Evolutionary conservation across 192 early-diverging fungal species (phyloP).

Genomic region (Coemansia sp.): DNA sequence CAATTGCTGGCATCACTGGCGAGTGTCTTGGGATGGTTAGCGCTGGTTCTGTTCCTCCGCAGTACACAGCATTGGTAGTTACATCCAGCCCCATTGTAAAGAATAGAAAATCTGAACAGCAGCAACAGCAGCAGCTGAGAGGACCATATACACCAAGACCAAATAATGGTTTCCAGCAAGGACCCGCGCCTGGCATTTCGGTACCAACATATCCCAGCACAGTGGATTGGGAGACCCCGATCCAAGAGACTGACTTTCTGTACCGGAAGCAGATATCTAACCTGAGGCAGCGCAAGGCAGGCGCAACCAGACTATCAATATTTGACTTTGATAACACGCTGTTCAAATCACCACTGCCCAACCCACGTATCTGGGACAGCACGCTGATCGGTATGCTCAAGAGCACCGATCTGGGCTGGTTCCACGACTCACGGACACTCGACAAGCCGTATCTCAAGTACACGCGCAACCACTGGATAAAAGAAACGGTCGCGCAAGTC

Average conservation of each 20-base stretch:
- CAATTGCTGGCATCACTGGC: not conserved
- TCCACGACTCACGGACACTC: constrained; percentile 60
- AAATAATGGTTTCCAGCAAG: not conserved
- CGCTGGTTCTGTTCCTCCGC: not conserved
- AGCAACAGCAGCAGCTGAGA: not conserved
- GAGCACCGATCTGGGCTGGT: constrained; percentile 62
- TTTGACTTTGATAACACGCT: constrained; percentile 72
- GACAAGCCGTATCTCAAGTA: constrained; percentile 48
- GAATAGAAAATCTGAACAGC: not conserved
- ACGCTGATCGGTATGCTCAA: constrained; percentile 57
- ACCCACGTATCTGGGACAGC: constrained; percentile 60
- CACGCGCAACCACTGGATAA: constrained; percentile 34
- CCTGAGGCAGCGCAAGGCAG: constrained; percentile 30
- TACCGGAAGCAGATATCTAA: constrained; percentile 42
- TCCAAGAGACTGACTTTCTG: constrained; percentile 38
- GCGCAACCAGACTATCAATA: constrained; percentile 41
- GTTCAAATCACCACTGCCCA: constrained; percentile 63
- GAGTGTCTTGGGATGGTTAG: not conserved
- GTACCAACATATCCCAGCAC: constrained; percentile 38
- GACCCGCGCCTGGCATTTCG: not conserved
- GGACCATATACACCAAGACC: not conserved
- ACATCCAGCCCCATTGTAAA: not conserved
- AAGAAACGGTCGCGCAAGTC: constrained; percentile 17
- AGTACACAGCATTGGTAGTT: not conserved
- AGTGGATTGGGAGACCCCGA: constrained; percentile 36